Evolutionary conservation across 768 basidiomycete genomes (phyloP), one percentile per base, ranked within the genome.

Genomic region (Pleurotus citrinopileatus): DNA sequence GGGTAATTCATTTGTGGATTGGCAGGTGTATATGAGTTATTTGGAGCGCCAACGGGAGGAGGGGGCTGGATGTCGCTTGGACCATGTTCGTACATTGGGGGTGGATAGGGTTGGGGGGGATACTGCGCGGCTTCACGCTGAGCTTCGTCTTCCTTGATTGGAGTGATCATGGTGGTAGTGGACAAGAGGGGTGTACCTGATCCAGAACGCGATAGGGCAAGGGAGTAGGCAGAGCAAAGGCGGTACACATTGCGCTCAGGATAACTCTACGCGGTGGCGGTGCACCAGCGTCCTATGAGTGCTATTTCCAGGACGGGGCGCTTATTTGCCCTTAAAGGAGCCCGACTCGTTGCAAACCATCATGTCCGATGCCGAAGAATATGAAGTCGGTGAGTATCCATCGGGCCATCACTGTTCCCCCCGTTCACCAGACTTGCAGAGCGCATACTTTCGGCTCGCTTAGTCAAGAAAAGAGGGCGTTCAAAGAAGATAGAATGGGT

Each of bases 361-460:
- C 51, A 69, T 65, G 60, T 66, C 62, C 60, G 71, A 75, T n/a
- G n/a, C n/a, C 53, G 72, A 69, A 52, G 82, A 85, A 61, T 88
- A 85, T 63, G 83, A 84, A 80, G 84, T 88, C 56, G 86, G 86
- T 84, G 54, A 70, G 84, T 70, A 12, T 48, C 28, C 1, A 37
- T 45, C n/a, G n/a, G n/a, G n/a, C n/a, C n/a, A n/a, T 15, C 29
- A 44, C 6, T 2, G 29, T 57, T 20, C 34, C 19, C 10, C 58
- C 1, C 8, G 52, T 0, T 5, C 45, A 8, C 46, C 53, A 36
- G 28, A 3, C 27, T 26, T 57, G 3, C 55, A 87, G 85, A 87
- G 63, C 74, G 74, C 19, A 72, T 87, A 37, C 65, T 73, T 2
- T 68, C 71, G 53, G 87, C 87, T 28, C 75, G 74, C 22, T 75